phyloP scores from a whole-genome alignment of 2,329 filamentous ascomycete species.

The Shiraia bambusicola region DNA sequence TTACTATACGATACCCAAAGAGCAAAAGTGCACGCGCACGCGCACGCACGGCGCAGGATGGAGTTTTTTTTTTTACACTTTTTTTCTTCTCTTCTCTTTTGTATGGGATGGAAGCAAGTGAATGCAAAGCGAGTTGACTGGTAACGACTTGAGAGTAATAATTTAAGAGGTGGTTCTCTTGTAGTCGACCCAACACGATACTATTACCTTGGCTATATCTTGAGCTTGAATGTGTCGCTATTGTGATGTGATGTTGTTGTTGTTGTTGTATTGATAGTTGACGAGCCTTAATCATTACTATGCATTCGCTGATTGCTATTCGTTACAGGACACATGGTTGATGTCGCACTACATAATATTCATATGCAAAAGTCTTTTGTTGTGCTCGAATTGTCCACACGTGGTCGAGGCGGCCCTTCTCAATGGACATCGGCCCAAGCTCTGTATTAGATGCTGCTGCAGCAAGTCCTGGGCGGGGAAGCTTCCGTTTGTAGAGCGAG shows the following conservation, averaged over 20 bases:
- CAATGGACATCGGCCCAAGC: slow-evolving; percentile 12
- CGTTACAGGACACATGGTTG: too few species aligned
- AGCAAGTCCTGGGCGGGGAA: slow-evolving; percentile 1
- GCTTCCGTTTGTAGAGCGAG: slow-evolving; percentile 4
- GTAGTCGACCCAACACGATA: too few species aligned
- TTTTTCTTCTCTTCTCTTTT: too few species aligned
- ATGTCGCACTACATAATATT: slow-evolving; percentile 1
- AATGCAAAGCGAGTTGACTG: too few species aligned
- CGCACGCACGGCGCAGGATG: slow-evolving; percentile 18
- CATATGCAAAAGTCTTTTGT: slow-evolving; percentile 3
- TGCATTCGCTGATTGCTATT: not conserved
- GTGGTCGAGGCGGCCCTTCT: slow-evolving; percentile 18
- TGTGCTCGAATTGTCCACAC: slow-evolving; percentile 10
- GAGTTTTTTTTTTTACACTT: slow-evolving; percentile 9
- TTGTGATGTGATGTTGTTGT: too few species aligned
- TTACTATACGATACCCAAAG: slow-evolving; percentile 25
- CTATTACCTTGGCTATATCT: not conserved
- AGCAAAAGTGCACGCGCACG: slow-evolving; percentile 15
- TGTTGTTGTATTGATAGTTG: too few species aligned
- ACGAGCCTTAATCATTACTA: too few species aligned
- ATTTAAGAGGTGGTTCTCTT: too few species aligned
- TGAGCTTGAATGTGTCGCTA: not conserved
- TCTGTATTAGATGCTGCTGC: not conserved
- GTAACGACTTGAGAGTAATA: too few species aligned
- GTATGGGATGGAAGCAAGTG: too few species aligned